phyloP scores from a whole-genome alignment of 345 rosid genomes.

The Hibiscus tridactylites region DNA sequence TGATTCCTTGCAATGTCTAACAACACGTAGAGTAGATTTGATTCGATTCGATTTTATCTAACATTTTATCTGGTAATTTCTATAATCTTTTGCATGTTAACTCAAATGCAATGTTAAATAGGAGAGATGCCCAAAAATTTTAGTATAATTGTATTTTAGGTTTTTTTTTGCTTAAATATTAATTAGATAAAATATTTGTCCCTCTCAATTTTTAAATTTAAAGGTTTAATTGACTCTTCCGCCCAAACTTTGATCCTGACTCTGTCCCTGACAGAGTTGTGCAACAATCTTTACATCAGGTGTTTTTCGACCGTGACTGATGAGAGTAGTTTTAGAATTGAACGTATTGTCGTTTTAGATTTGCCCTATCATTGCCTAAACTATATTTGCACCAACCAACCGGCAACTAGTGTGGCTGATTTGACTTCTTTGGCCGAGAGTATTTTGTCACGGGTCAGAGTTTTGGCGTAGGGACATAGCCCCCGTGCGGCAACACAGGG shows the following conservation, averaged over 20 bases:
- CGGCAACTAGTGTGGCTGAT: conserved; percentile 66
- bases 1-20: not conserved
- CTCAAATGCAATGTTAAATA: no score
- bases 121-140: no score
- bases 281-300: conserved; percentile 45
- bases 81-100: not conserved
- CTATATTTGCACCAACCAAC: conserved; percentile 49
- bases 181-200: no score
- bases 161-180: no score
- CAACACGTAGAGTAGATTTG: not conserved
- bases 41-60: not conserved
- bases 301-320: conserved; percentile 53
- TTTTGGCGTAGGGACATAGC: no score
- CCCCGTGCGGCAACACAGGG: no score
- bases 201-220: no score
- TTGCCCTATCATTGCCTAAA: conserved; percentile 34
- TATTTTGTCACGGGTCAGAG: no score
- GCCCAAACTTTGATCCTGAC: no score
- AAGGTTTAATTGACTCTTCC: no score
- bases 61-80: not conserved
- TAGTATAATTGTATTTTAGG: no score
- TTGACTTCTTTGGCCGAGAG: conserved; percentile 68
- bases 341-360: conserved; percentile 36
- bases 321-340: conserved; percentile 63
- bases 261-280: no score